Evolutionary conservation across 257 asterid species (phyloP), one percentile per base, ranked within the genome.

Genomic region (Solanum chilense): DNA sequence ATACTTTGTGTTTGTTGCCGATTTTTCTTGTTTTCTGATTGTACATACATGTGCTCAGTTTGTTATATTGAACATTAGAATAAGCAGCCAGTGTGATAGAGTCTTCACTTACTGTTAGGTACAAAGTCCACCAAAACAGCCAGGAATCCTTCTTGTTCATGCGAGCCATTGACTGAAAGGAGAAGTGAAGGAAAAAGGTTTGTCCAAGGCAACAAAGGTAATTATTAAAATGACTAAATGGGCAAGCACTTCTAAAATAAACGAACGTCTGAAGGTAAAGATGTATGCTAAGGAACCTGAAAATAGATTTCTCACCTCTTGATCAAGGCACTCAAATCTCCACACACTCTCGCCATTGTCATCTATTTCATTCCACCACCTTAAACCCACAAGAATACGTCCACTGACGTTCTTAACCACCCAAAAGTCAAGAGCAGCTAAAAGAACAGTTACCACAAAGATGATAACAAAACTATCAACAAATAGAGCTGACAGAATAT

Each of bases 51-150:
- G 45, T 49, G 45, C 31, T 49, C 31, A 81, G 31, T 29, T 49
- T 81, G 29, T 29, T 49, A 31, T 29, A 69, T 31, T 47, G 69
- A 49, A 81, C 85, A 16, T 81, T 5, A 29, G 45, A 81, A 47
- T 29, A 31, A 18, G 42, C 25, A 29, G 29, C 39, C 3, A 49
- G 68, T 29, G 75, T 20, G 85, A 49, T 49, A 81, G 20, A 85
- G 35, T 76, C 10, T 66, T 78, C 86, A 87, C 98, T 92, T 92
- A 95, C 99, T 41, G 98, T 90, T 85, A 97, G 92, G 91, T 95
- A 97, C 74, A 97, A 90, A 70, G 99, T 97, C 99, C 99, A 97
- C 99, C 99, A 95, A 90, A 97, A 97, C 47, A 97, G 94, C 99
- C 98, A 95, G 81, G 98, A 93, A 89, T 97, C 99, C 94, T 97